Percentiles rank a stretch among this genome's conserved stretches.
Conservation (phyloP, 805 yeast genomes). For the Suhomyces sp. region DNA sequence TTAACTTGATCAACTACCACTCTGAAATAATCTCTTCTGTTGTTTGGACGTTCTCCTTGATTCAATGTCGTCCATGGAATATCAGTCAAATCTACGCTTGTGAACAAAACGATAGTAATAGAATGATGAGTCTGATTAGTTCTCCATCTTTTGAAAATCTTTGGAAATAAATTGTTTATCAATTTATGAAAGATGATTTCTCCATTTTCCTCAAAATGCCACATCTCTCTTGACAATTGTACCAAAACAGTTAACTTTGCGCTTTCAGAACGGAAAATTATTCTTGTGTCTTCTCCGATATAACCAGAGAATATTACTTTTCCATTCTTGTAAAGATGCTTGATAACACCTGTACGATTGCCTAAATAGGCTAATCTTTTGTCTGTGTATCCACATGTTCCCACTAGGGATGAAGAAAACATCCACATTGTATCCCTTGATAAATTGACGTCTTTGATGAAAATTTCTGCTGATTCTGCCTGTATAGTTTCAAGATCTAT, state of each 20-base stretch:
- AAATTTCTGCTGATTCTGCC: constrained; percentile 80
- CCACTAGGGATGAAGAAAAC: constrained; percentile 59
- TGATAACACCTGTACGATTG: constrained; percentile 60
- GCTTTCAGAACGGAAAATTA: constrained; percentile 88
- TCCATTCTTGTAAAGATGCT: constrained; percentile 66
- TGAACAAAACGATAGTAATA: constrained; percentile 84
- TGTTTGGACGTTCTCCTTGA: constrained; percentile 69
- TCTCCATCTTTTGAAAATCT: constrained; percentile 84
- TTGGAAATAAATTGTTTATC: constrained; percentile 89
- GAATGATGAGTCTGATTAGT: constrained; percentile 85
- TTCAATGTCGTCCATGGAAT: constrained; percentile 56
- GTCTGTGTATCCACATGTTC: constrained; percentile 63
- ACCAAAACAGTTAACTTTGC: constrained; percentile 80
- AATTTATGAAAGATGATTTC: constrained; percentile 91
- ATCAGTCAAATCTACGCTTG: constrained; percentile 65
- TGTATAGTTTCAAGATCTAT: constrained; percentile 49
- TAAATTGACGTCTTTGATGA: constrained; percentile 74
- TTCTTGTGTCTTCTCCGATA: constrained; percentile 68
- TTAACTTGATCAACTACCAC: constrained; percentile 95
- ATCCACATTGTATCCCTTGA: constrained; percentile 95
- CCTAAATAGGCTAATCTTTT: constrained; percentile 65
- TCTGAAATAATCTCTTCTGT: constrained; percentile 77
- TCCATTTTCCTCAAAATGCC: constrained; percentile 97
- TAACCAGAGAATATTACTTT: constrained; percentile 71
- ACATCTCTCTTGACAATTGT: constrained; percentile 93